Conservation (phyloP, 768 basidiomycete genomes). For the Macrocybe gigantea region DNA sequence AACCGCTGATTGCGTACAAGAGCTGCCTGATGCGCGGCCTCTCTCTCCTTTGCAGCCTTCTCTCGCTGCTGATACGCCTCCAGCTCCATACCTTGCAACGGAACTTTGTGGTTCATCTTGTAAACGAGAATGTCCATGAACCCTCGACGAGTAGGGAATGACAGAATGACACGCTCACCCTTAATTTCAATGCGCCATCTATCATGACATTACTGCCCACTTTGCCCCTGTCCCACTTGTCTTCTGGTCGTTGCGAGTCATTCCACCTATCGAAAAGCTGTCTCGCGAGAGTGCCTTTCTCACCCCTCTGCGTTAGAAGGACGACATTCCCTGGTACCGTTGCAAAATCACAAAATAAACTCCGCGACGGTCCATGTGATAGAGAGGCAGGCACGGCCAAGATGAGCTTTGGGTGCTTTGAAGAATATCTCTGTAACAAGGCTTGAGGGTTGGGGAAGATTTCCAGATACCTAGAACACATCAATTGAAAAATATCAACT, state of each 20-base stretch:
- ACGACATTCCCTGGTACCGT: slow-evolving; percentile 80
- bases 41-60: slow-evolving; percentile 71
- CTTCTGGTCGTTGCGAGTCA: slow-evolving; percentile 65
- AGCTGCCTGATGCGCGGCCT: slow-evolving; percentile 81
- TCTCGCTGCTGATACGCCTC: slow-evolving; percentile 76
- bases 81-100: slow-evolving; percentile 83
- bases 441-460: slow-evolving; percentile 84
- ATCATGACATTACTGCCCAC: slow-evolving; percentile 85
- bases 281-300: slow-evolving; percentile 75
- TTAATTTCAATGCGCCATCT: slow-evolving; percentile 62
- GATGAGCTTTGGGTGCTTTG: slow-evolving; percentile 88
- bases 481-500: background rate
- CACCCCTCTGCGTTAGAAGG: slow-evolving; percentile 73
- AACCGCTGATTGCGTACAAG: slow-evolving; percentile 79
- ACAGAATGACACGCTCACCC: slow-evolving; percentile 35
- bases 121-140: too few species aligned
- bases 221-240: slow-evolving; percentile 85
- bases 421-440: slow-evolving; percentile 75
- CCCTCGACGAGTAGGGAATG: background rate
- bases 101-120: slow-evolving; percentile 85
- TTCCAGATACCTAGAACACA: slow-evolving; percentile 67
- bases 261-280: slow-evolving; percentile 87
- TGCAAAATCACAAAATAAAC: slow-evolving; percentile 84
- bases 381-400: slow-evolving; percentile 90
- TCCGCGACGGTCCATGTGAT: slow-evolving; percentile 87